These are phyloP conservation scores for Penicillium sp. DNA, from an alignment of 2,329 filamentous ascomycete genomes.

Conservation along the genomic window DNA sequence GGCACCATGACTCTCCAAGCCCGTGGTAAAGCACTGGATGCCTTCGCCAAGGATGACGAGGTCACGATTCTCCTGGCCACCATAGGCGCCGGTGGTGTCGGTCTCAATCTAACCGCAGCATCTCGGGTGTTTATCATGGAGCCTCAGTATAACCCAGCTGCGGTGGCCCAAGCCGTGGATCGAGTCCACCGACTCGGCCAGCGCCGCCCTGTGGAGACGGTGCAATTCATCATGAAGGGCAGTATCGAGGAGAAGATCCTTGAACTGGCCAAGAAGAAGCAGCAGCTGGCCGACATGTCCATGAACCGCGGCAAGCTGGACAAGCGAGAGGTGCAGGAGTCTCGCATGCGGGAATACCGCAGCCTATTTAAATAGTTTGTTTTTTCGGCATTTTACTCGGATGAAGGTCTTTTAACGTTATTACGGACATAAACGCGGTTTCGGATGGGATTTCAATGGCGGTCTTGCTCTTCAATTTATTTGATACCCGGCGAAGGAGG, in stretches of 20 bases:
- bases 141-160: slow-evolving; percentile 93
- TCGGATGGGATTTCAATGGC: slow-evolving; percentile 2
- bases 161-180: slow-evolving; percentile 90
- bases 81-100: slow-evolving; percentile 85
- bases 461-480: slow-evolving; percentile 7
- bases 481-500: slow-evolving; percentile 17
- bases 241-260: slow-evolving; percentile 96
- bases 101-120: slow-evolving; percentile 81
- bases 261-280: slow-evolving; percentile 85
- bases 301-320: slow-evolving; percentile 63
- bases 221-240: slow-evolving; percentile 79
- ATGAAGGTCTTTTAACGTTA: background rate
- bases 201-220: slow-evolving; percentile 78
- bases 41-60: slow-evolving; percentile 65
- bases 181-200: slow-evolving; percentile 89
- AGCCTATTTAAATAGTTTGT: slow-evolving; percentile 49
- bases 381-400: background rate
- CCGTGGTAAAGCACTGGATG: slow-evolving; percentile 68
- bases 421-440: background rate
- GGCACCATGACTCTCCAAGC: slow-evolving; percentile 76
- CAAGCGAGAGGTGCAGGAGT: slow-evolving; percentile 59
- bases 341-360: slow-evolving; percentile 58
- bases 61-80: slow-evolving; percentile 83
- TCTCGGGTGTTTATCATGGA: slow-evolving; percentile 96
- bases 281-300: slow-evolving; percentile 78